Evolutionary conservation across 2,329 filamentous ascomycete species (phyloP), one percentile per base, ranked within the genome.

Genomic region (Fusarium incarnatum): DNA sequence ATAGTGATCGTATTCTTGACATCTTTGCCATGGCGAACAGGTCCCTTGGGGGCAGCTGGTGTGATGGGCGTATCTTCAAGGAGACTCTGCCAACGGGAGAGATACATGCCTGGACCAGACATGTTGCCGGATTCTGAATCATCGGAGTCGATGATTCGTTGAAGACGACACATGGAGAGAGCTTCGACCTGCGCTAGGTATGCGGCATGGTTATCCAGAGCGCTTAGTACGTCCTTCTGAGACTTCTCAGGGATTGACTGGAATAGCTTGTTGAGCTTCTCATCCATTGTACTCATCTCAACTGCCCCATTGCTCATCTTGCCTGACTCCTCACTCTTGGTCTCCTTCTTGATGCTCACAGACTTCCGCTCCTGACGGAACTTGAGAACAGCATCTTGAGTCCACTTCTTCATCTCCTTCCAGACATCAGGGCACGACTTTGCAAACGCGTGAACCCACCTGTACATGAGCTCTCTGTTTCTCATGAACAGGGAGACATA

Each of bases 31-130:
- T 68, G 76, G 1, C 91, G 83, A 1, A 90, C 78, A 2, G 82
- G 81, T 0, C 90, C 90, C 2, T 79, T 75, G 0, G 83, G 77
- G 2, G 80, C 83, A 0, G 81, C 84, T 0, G 92, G 91, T 2
- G 91, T 92, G 65, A 94, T 89, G 47, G 85, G 78, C 0, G 92
- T 92, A n/a, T 85, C 82, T 75, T 94, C 90, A 5, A 94, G 82
- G 9, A 94, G 82, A 1, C 86, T 82, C 76, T 94, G 90, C 92
- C 92, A 94, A 52, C 89, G 86, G 2, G 87, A 84, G 25, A 94
- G 85, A 75, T 92, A 94, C 48, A 91, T 87, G 2, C 92, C 92
- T 0, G 92, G 92, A 0, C 91, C 92, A 25, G 83, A 84, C 56
- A 86, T 73, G 53, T 62, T 85, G 37, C 81, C 54, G 5, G 67